Evolutionary conservation across 768 basidiomycete species (phyloP).

Genomic region (Suillus cothurnatus): DNA sequence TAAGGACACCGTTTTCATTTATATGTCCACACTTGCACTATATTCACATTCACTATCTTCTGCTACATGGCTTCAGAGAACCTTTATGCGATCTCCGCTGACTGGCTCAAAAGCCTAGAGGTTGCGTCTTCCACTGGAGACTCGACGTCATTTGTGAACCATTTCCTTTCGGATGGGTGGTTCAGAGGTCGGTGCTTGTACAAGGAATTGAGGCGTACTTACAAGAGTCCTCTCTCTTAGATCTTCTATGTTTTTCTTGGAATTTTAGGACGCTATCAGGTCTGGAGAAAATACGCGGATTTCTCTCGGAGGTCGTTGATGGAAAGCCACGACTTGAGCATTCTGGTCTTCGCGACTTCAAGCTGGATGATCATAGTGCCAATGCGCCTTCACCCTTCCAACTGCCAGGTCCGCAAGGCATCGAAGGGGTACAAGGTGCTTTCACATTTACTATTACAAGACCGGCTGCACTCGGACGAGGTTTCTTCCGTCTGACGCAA

Average conservation of each 20-base stretch:
- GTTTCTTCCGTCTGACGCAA: background rate
- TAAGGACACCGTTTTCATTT: background rate
- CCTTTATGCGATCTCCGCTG: background rate
- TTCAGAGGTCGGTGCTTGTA: background rate
- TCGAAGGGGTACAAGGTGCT: background rate
- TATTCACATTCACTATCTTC: background rate
- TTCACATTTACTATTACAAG: constrained; percentile 68
- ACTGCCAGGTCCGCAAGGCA: constrained; percentile 62
- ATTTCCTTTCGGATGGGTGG: background rate
- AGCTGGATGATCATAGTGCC: constrained; percentile 53
- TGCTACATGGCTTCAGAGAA: background rate
- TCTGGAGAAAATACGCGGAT: background rate
- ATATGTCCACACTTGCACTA: background rate
- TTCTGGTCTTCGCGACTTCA: background rate
- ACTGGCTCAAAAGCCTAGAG: constrained; percentile 3
- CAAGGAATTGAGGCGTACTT: background rate
- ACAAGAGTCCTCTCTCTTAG: background rate
- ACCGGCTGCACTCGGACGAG: constrained; percentile 55
- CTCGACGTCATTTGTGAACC: background rate
- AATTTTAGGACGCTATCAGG: background rate
- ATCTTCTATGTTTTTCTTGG: constrained; percentile 1
- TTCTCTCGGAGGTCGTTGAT: background rate
- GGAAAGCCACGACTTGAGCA: background rate
- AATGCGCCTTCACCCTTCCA: constrained; percentile 79
- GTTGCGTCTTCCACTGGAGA: background rate